Evolutionary conservation across 106 monocot species (phyloP).

Genomic region (Acanthochlamys bracteata): DNA sequence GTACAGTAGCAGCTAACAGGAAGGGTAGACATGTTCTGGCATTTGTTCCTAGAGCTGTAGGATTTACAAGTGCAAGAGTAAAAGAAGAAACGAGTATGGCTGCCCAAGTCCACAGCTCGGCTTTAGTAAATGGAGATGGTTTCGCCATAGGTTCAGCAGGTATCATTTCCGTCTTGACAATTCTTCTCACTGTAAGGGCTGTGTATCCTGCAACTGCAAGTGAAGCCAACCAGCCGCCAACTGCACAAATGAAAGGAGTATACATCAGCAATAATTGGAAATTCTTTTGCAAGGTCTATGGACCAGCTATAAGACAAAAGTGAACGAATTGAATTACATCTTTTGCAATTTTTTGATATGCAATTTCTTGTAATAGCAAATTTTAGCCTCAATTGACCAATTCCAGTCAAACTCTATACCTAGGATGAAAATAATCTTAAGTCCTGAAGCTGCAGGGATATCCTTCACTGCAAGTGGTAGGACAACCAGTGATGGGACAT

Average conservation of each 20-base stretch:
- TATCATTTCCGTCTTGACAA: conserved; percentile 84
- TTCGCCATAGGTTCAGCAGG: conserved; percentile 84
- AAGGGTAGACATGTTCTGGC: conserved; percentile 85
- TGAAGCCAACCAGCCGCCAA: conserved; percentile 93
- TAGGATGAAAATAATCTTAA: conserved; percentile 69
- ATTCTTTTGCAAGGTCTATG: too few species aligned
- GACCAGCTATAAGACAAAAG: too few species aligned
- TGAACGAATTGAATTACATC: too few species aligned
- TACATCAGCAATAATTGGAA: background rate
- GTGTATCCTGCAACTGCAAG: conserved; percentile 85
- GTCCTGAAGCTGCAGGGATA: conserved; percentile 52
- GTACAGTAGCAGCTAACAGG: conserved; percentile 76
- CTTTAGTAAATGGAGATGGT: conserved; percentile 63
- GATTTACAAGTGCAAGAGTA: conserved; percentile 41
- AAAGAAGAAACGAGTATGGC: conserved; percentile 60
- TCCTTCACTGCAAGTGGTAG: conserved; percentile 77
- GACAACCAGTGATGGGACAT: conserved; percentile 85
- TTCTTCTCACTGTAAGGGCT: conserved; percentile 66
- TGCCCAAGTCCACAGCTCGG: conserved; percentile 64
- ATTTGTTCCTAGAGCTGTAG: conserved; percentile 72
- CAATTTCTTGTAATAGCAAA: too few species aligned
- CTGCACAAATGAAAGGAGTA: conserved; percentile 21
- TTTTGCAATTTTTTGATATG: too few species aligned
- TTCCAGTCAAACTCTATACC: conserved; percentile 24
- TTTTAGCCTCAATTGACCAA: too few species aligned